Conservation (phyloP, 805 yeast species). For the Cyberlindnera sargentensis region DNA sequence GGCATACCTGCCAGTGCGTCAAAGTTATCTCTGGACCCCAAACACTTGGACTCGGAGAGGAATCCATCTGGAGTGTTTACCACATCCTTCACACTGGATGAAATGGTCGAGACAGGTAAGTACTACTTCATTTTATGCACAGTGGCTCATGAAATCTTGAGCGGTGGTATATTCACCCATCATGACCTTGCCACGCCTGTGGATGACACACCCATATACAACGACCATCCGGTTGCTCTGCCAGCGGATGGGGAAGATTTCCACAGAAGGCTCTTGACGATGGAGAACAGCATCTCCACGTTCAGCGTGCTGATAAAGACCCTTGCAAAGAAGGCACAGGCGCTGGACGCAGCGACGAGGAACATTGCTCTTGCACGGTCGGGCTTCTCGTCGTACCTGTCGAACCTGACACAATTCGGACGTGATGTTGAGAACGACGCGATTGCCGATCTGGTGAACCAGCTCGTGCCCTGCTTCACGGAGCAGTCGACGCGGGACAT, state of each 20-base stretch:
- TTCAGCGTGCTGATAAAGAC: conserved; percentile 9
- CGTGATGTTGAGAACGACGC: conserved; percentile 5
- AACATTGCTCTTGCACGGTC: conserved; percentile 17
- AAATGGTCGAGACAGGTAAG: too few species aligned
- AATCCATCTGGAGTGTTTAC: too few species aligned
- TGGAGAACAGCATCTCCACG: conserved; percentile 7
- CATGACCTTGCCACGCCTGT: too few species aligned
- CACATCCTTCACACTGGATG: too few species aligned
- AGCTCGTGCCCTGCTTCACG: conserved; percentile 11
- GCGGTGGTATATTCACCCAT: too few species aligned
- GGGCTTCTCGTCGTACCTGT: conserved; percentile 9
- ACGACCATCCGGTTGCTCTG: conserved; percentile 5
- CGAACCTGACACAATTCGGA: conserved; percentile 11
- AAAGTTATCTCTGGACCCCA: too few species aligned
- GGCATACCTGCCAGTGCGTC: too few species aligned
- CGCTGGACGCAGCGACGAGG: conserved; percentile 15
- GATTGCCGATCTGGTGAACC: conserved; percentile 10
- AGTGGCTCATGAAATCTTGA: too few species aligned
- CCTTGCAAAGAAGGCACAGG: conserved; percentile 14
- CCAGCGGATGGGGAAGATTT: conserved; percentile 10
- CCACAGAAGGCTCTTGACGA: conserved; percentile 1
- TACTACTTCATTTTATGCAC: too few species aligned
- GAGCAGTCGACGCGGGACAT: conserved; percentile 17
- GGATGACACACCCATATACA: too few species aligned
- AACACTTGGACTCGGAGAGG: too few species aligned